These are phyloP conservation scores for Trichoderma sp. DNA, from an alignment of 2,329 filamentous ascomycete species.

Conservation along the genomic window DNA sequence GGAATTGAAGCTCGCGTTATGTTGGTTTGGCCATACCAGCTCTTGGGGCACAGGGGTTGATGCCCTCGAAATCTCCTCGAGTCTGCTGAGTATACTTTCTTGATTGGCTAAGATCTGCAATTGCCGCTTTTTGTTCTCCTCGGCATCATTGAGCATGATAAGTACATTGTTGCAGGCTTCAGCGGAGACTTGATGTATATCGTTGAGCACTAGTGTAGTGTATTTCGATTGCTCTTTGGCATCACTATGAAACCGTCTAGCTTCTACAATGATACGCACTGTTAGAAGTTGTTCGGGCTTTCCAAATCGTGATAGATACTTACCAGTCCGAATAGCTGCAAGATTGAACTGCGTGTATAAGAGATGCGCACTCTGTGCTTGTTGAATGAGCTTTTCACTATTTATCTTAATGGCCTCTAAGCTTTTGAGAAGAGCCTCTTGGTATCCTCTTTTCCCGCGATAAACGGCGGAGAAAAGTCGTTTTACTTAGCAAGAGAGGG, in stretches of 20 bases:
- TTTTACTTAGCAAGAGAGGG: background rate
- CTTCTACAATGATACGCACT: background rate
- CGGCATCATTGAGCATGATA: background rate
- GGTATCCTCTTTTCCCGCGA: background rate
- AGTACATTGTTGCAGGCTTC: background rate
- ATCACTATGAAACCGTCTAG: background rate
- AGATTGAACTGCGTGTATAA: background rate
- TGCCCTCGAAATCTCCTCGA: background rate
- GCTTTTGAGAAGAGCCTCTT: background rate
- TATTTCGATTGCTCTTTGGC: background rate
- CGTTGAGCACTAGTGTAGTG: background rate
- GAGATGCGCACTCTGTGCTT: conserved; percentile 1
- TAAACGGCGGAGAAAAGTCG: background rate
- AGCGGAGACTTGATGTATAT: background rate
- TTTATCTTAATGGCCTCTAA: background rate
- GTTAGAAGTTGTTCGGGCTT: background rate
- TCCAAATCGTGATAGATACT: background rate
- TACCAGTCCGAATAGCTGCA: background rate
- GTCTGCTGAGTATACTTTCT: background rate
- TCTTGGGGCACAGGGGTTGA: background rate
- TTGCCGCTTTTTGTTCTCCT: background rate
- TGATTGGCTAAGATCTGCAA: background rate
- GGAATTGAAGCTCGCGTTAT: background rate
- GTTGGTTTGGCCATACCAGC: background rate
- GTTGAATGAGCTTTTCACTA: conserved; percentile 3